Base-by-base conservation (phyloP, 116 monocot genomes). In the Trichopus zeylanicus region DNA sequence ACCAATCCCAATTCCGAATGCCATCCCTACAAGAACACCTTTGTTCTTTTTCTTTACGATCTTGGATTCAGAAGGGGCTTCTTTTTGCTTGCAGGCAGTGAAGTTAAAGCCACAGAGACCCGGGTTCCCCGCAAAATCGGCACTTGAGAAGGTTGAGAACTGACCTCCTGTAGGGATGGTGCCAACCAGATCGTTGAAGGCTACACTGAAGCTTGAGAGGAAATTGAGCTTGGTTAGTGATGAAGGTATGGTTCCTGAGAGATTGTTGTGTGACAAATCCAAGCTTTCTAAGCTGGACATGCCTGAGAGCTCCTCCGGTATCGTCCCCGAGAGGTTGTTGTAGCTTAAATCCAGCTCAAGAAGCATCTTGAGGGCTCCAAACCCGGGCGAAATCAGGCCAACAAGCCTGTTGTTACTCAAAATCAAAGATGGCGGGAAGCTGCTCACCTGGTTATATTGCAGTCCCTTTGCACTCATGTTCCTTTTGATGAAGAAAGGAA, bases 161-260 rank as follows among this genome's bases (percentile, higher is more conserved):
- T 87, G 87, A 3, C 82, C 82, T 5, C 75, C 79, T 8, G 37
- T 58, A 28, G 87, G 87, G 25, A 87, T 55, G 16, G 51, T 39
- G 15, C 87, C 87, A 7, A 56, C 27, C 46, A 87, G 62, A 19
- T 74, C 46, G 61, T 87, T 82, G 69, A 79, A 51, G 0, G 87
- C 78, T 3, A 87, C 87, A 58, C 76, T 82, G 54, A 87, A 87
- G 68, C 64, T 82, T 2, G 87, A 87, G 35, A 87, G 68, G 58
- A 87, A 87, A 22, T 68, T 82, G 20, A 87, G 82, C 26, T 70
- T 57, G 37, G 48, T 72, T 49, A 87, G 52, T 13, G 82, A 78
- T 46, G 52, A 33, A 55, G 87, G 87, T 56, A 87, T 82, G 0
- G 60, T 58, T 32, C 87, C 87, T 26, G 68, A 66, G 4, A 87